phyloP scores from a whole-genome alignment of 805 yeast species.

The Schizosaccharomyces japonicus region DNA sequence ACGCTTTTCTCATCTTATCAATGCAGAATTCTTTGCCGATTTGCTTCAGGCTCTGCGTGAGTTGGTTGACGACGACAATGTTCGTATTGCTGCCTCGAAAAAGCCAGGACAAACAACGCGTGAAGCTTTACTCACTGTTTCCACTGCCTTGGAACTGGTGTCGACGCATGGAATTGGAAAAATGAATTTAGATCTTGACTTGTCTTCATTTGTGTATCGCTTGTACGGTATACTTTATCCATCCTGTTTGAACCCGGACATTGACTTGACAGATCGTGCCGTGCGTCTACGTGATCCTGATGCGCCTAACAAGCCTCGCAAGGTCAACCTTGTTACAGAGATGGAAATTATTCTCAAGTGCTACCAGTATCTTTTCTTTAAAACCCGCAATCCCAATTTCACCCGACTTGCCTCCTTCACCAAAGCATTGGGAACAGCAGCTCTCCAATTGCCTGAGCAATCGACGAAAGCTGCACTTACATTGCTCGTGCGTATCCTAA shows the following conservation, averaged over 20 bases:
- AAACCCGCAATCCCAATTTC: constrained; percentile 14
- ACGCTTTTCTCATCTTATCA: constrained; percentile 69
- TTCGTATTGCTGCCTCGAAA: constrained; percentile 16
- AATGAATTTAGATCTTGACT: constrained; percentile 53
- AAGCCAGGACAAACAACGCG: constrained; percentile 22
- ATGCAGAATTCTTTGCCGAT: constrained; percentile 80
- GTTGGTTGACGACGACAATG: constrained; percentile 22
- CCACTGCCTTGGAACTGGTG: constrained; percentile 71
- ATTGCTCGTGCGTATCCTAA: constrained; percentile 52
- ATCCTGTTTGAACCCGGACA: constrained; percentile 51
- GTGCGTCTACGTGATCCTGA: constrained; percentile 57
- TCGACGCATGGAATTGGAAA: constrained; percentile 37
- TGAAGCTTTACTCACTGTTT: constrained; percentile 17
- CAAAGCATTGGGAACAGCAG: constrained; percentile 45
- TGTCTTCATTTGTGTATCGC: constrained; percentile 55
- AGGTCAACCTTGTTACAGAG: constrained; percentile 66
- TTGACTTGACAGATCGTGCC: constrained; percentile 67
- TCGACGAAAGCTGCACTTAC: constrained; percentile 55
- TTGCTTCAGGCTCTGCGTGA: constrained; percentile 74
- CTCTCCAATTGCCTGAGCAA: constrained; percentile 68
- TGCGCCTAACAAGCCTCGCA: constrained; percentile 18
- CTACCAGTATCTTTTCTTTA: constrained; percentile 60
- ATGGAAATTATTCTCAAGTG: constrained; percentile 61
- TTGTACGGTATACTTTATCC: constrained; percentile 47
- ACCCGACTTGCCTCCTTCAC: constrained; percentile 50